These are phyloP conservation scores for Aspergillus niger DNA, from an alignment of 2,329 filamentous ascomycete species.

Conservation along the genomic window DNA sequence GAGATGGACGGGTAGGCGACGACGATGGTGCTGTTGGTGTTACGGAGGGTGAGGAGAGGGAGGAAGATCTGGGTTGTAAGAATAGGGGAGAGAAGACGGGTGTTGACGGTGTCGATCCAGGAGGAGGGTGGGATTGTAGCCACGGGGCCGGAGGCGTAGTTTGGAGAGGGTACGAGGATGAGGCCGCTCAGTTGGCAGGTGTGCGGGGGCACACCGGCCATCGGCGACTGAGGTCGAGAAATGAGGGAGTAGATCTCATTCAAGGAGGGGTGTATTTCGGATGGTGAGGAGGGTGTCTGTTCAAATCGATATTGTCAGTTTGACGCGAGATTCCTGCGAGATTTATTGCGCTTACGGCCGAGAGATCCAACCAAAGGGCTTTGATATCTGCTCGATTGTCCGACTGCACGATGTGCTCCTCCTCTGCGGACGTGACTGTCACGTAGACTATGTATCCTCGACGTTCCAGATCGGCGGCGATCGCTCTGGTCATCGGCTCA, in stretches of 20 bases:
- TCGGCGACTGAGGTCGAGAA: conserved; percentile 72
- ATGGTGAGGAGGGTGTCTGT: conserved; percentile 63
- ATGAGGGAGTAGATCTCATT: conserved; percentile 72
- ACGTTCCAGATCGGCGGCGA: conserved; percentile 83
- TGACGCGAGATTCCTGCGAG: neutral
- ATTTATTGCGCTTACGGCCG: conserved; percentile 40
- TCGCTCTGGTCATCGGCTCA: conserved; percentile 78
- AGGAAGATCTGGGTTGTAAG: conserved; percentile 86
- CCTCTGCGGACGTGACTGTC: conserved; percentile 80
- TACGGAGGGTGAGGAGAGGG: conserved; percentile 68
- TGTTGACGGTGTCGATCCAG: conserved; percentile 89
- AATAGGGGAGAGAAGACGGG: conserved; percentile 85
- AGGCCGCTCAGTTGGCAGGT: conserved; percentile 75
- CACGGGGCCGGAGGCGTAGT: conserved; percentile 80
- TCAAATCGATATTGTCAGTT: conserved; percentile 17
- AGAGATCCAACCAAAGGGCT: conserved; percentile 79
- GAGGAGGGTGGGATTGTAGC: conserved; percentile 80
- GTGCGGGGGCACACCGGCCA: conserved; percentile 73
- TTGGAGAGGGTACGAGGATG: conserved; percentile 75
- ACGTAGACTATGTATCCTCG: conserved; percentile 93
- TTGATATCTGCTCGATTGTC: conserved; percentile 80
- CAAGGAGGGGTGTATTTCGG: conserved; percentile 63
- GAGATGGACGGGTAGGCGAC: conserved; percentile 50
- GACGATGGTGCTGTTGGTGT: conserved; percentile 51
- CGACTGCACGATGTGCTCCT: conserved; percentile 75